These are phyloP conservation scores for Eimeria tenella DNA, from an alignment of 169 alveolate species.

Conservation along the genomic window DNA sequence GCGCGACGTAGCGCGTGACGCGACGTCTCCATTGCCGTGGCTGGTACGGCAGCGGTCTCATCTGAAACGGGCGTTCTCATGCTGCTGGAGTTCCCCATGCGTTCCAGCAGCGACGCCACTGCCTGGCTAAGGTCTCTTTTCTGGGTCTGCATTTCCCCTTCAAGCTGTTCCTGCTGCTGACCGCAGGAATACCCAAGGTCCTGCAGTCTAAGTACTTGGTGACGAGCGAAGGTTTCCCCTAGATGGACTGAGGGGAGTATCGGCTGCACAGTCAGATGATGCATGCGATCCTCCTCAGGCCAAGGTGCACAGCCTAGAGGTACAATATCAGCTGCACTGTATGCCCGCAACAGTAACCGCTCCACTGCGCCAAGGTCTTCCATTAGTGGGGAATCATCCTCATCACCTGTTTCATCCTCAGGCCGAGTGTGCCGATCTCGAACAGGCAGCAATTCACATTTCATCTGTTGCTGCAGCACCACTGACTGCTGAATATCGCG, in stretches of 20 bases:
- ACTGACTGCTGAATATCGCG: background rate
- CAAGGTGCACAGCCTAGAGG: slow-evolving; percentile 2
- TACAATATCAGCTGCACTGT: slow-evolving; percentile 25
- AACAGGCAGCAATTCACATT: slow-evolving; percentile 31
- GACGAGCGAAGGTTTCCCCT: background rate
- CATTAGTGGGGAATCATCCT: background rate
- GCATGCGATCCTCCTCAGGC: background rate
- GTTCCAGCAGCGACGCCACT: background rate
- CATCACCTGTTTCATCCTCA: background rate
- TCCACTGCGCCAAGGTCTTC: slow-evolving; percentile 30
- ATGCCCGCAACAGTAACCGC: slow-evolving; percentile 34
- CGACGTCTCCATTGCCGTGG: slow-evolving; percentile 14
- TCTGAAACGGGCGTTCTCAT: background rate
- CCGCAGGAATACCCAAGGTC: background rate
- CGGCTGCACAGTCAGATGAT: slow-evolving; percentile 13
- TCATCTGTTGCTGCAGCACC: background rate
- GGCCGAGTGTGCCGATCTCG: background rate
- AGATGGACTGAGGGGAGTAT: background rate
- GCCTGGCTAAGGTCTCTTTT: background rate
- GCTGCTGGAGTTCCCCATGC: background rate
- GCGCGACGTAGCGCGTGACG: background rate
- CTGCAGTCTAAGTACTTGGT: background rate
- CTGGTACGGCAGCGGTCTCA: slow-evolving; percentile 9
- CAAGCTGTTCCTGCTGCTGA: slow-evolving; percentile 44
- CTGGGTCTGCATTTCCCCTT: background rate